Evolutionary conservation across 2,329 filamentous ascomycete species (phyloP), one percentile per base, ranked within the genome.

Genomic region (Penicillium nordicum): DNA sequence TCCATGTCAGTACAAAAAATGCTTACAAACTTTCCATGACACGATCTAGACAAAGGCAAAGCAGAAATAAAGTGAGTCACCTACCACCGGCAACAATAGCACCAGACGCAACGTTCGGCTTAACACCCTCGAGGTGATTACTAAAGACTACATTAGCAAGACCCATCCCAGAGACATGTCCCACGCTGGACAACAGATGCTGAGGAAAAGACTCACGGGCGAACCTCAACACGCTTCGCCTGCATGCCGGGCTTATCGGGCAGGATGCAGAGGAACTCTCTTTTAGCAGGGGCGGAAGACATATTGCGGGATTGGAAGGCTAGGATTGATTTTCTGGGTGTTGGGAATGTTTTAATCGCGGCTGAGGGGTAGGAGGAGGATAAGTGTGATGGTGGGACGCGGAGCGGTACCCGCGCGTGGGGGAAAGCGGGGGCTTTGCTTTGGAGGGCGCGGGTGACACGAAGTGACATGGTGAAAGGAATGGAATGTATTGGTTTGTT

Each of bases 241-340:
- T 81, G 74, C 21, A 73, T 78, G 40, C 82, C 84, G 1, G 85
- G 81, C 71, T 85, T 83, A 72, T 90, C 88, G 12, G 86, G 88
- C 37, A 89, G 69, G 56, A 90, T 79, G 64, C 87, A 85, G 37
- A 91, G 81, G 78, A 86, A 91, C 72, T 89, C 85, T 58, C 76
- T 81, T 68, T 81, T 82, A 46, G 70, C 65, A 45, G 70, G 59
- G 11, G 64, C 48, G 21, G 68, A 55, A 34, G 64, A 62, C 63
- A 68, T 68, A 12, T 56, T 65, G 61, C 63, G 61, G 5, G 34
- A n/a, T 34, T 59, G 51, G 30, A 55, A 40, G 25, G 5, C 18
- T 27, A 46, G 18, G 2, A 36, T 36, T 25, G 44, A 36, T 25
- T 36, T 36, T 34, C 14, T 36, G 8, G n/a, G 46, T 49, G 49